Conservation (phyloP, 2,329 filamentous ascomycete species). For the Penicillium freii region DNA sequence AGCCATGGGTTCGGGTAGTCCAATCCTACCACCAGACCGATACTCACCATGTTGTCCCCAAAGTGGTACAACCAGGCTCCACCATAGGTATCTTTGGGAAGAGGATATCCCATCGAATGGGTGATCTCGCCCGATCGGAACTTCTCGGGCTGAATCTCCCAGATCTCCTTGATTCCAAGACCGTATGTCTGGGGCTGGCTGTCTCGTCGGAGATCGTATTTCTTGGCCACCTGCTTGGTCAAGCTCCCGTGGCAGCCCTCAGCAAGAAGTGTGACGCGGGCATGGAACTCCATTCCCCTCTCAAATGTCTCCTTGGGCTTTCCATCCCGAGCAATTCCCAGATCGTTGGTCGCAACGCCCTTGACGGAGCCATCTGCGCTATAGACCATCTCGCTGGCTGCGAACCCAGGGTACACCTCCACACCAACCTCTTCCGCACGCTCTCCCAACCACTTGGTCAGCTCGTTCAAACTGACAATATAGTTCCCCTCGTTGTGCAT, state of each 20-base stretch:
- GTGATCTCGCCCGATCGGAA: constrained; percentile 82
- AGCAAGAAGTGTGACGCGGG: constrained; percentile 82
- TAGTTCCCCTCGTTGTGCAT: constrained; percentile 99
- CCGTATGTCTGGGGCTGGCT: constrained; percentile 95
- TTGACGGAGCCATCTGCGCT: constrained; percentile 80
- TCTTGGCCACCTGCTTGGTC: constrained; percentile 91
- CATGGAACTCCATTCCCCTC: constrained; percentile 97
- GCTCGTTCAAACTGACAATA: constrained; percentile 92
- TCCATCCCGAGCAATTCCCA: constrained; percentile 78
- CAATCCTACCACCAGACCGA: constrained; percentile 87
- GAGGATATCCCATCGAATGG: constrained; percentile 90
- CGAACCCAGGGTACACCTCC: constrained; percentile 94
- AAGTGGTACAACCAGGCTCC: constrained; percentile 99
- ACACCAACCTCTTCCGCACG: constrained; percentile 95
- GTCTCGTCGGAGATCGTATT: constrained; percentile 84
- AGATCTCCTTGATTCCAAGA: constrained; percentile 92
- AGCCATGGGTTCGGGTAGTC: constrained; percentile 98
- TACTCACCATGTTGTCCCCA: constrained; percentile 89
- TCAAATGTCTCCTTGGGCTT: constrained; percentile 88
- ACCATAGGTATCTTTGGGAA: constrained; percentile 86
- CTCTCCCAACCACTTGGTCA: constrained; percentile 93
- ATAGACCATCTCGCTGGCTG: constrained; percentile 89
- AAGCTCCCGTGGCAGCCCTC: constrained; percentile 96
- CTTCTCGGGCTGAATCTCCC: constrained; percentile 92
- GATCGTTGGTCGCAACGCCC: constrained; percentile 93